Percentiles rank a stretch among this genome's conserved stretches.
These are phyloP conservation scores for Myxozyma melibiosi DNA, from an alignment of 805 yeast genomes.

Conservation along the genomic window DNA sequence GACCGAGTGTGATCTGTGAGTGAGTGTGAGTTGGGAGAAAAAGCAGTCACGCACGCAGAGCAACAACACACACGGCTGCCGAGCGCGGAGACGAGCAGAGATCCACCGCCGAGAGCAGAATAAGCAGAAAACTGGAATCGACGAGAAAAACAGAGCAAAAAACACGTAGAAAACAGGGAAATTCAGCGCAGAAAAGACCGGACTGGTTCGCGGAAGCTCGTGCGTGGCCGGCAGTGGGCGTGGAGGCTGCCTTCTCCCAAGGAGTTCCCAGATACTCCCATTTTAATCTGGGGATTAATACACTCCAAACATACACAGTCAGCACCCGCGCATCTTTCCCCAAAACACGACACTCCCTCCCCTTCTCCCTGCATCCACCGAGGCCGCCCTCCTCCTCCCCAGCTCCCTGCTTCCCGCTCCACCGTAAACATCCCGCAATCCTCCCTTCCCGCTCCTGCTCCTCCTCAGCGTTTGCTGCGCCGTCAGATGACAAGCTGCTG, in stretches of 20 bases:
- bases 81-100: neutral
- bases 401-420: neutral
- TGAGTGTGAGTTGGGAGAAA: conserved; percentile 12
- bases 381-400: neutral
- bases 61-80: too few species aligned
- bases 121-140: neutral
- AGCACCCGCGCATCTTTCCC: neutral
- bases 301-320: neutral
- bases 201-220: neutral
- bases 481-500: conserved; percentile 19
- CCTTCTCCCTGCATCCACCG: neutral
- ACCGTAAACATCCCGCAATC: neutral
- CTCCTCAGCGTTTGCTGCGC: neutral
- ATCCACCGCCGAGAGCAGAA: neutral
- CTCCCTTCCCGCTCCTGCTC: neutral
- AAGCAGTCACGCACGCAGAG: conserved; percentile 25
- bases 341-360: too few species aligned
- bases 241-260: neutral
- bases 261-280: neutral
- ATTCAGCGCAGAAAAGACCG: too few species aligned
- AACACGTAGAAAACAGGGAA: too few species aligned
- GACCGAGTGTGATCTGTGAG: neutral
- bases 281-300: neutral
- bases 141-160: neutral
- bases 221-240: neutral